Base-by-base conservation (phyloP, 1,284 basidiomycete species). In the Phaffia rhodozyma region DNA sequence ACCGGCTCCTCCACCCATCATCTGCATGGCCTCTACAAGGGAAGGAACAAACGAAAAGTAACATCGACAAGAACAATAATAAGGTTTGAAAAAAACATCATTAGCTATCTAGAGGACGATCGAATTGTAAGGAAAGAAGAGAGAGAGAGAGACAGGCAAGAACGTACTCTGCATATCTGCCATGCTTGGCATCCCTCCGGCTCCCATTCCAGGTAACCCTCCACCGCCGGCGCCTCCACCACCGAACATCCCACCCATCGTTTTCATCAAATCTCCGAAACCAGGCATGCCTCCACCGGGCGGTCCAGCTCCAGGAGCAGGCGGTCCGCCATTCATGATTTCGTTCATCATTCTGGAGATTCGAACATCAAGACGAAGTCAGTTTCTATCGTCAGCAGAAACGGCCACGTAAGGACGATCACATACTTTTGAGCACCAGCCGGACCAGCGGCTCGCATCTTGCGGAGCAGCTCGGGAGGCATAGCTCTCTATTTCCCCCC, bases 401-500 rank as follows among this genome's bases (percentile, higher is more conserved):
- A 61, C 18, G 47, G 16, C 13, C 38, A 34, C 48, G 30, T 13
- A 13, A 43, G 38, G 38, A 16, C 23, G 30, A 1, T 16, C 3
- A 62, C 61, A 25, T 27, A 62, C 62, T 92, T 90, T 72, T 91
- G 87, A 78, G 91, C 88, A n/a, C 88, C 89, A 48, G 86, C 86
- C 6, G 75, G 75, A n/a, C 78, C 78, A 16, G 88, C 88, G 58
- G 84, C 79, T 57, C 88, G 81, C 74, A 92, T 81, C 73, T 91
- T 87, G 62, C 84, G 86, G 65, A 92, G 74, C 84, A 91, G 86
- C 43, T 90, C 89, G 13, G 90, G 89, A 2, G 91, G 90, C 83
- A 93, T 85, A 18, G 88, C 80, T 66, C 89, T 86, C 84, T 90
- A 71, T 32, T 32, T 55, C 11, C 6, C 5, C 21, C 23, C 29